These are phyloP conservation scores for Mallotus nudiflorus DNA, from an alignment of 345 rosid genomes.

Conservation along the genomic window DNA sequence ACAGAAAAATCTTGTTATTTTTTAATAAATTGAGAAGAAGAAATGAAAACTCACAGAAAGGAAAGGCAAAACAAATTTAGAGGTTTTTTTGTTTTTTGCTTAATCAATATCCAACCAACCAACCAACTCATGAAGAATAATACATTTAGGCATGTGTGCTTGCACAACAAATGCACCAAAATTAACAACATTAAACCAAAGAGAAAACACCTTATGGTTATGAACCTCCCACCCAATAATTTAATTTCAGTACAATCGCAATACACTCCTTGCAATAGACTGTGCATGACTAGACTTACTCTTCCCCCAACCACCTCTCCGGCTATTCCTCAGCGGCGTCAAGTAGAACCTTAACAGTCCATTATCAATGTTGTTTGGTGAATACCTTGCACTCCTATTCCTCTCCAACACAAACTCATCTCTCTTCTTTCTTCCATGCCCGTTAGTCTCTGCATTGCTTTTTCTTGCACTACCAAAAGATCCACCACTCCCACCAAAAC, in stretches of 20 bases:
- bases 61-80: constrained; percentile 43
- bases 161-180: constrained; percentile 56
- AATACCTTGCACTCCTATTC: constrained; percentile 82
- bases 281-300: constrained; percentile 61
- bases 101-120: constrained; percentile 38
- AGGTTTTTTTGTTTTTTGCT: constrained; percentile 18
- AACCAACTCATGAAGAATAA: constrained; percentile 43
- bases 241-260: constrained; percentile 63
- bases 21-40: constrained; percentile 38
- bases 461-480: constrained; percentile 49
- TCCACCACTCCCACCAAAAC: constrained; percentile 47
- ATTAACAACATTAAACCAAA: constrained; percentile 43
- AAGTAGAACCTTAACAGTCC: constrained; percentile 82
- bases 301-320: constrained; percentile 58
- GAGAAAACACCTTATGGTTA: constrained; percentile 37
- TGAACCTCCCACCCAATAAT: constrained; percentile 13
- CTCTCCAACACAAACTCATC: constrained; percentile 72
- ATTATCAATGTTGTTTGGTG: constrained; percentile 67
- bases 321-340: constrained; percentile 70
- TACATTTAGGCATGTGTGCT: constrained; percentile 50
- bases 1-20: constrained; percentile 46
- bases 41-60: constrained; percentile 31
- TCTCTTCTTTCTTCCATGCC: constrained; percentile 58
- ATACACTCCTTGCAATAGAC: constrained; percentile 67
- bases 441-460: constrained; percentile 56